These are phyloP conservation scores for Tolypocladium capitatum DNA, from an alignment of 2,329 filamentous ascomycete species.

Conservation along the genomic window DNA sequence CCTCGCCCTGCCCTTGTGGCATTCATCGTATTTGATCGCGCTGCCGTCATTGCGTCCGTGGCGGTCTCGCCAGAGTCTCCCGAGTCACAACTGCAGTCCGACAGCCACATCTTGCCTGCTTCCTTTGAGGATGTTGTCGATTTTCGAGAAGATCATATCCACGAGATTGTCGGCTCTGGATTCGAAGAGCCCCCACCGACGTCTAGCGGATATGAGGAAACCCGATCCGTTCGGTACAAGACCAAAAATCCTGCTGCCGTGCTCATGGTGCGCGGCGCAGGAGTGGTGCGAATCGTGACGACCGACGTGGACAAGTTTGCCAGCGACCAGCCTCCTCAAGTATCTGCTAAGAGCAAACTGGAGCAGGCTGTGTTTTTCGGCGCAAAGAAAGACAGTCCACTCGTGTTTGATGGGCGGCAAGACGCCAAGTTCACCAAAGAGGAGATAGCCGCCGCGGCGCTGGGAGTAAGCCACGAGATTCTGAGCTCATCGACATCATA, in stretches of 20 bases:
- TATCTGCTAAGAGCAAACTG: constrained; percentile 78
- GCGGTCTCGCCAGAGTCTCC: constrained; percentile 54
- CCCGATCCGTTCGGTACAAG: constrained; percentile 36
- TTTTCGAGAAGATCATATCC: constrained; percentile 51
- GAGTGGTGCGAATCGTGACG: constrained; percentile 45
- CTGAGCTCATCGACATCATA: constrained; percentile 63
- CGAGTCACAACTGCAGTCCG: constrained; percentile 60
- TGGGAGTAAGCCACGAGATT: constrained; percentile 70
- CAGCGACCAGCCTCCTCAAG: constrained; percentile 41
- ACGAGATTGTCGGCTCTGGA: constrained; percentile 52
- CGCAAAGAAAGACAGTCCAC: constrained; percentile 64
- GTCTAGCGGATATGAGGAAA: constrained; percentile 26
- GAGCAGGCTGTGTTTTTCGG: constrained; percentile 94
- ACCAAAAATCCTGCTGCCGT: constrained; percentile 50
- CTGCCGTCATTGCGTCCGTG: constrained; percentile 66
- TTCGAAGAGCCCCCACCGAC: constrained; percentile 41
- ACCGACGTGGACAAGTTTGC: constrained; percentile 47
- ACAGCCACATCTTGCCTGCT: constrained; percentile 47
- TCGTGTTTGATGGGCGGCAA: constrained; percentile 64
- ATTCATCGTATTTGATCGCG: constrained; percentile 67
- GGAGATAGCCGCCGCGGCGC: constrained; percentile 64
- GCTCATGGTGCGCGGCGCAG: constrained; percentile 48
- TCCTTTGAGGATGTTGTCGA: constrained; percentile 81
- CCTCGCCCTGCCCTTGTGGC: constrained; percentile 69
- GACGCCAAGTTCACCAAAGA: constrained; percentile 52